A percentile compares a stretch with the other conserved stretches of the same genome.
Evolutionary conservation across 495 filamentous ascomycete genomes (phyloP).

Genomic region (Zalerion maritima): DNA sequence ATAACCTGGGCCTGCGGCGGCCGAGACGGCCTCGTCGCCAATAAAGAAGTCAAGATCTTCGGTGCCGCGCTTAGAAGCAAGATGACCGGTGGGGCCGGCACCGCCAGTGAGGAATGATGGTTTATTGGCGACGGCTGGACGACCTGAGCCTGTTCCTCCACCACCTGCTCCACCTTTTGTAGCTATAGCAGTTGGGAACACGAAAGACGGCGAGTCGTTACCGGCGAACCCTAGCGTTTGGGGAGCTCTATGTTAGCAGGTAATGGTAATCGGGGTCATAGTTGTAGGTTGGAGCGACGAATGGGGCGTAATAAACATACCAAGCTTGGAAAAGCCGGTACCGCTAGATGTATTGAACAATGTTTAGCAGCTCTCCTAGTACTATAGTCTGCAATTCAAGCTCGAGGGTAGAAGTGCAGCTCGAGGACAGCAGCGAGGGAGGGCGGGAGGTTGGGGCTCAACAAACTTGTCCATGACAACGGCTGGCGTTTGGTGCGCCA

Average conservation of each 20-base stretch:
- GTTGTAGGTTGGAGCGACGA: constrained; percentile 6
- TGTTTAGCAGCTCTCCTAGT: constrained; percentile 13
- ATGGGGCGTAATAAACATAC: constrained; percentile 30
- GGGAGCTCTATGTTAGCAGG: constrained; percentile 13
- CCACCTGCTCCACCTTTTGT: constrained; percentile 66
- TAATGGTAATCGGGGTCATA: too few relatives aligned
- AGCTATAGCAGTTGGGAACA: constrained; percentile 96
- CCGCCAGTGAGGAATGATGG: constrained; percentile 90
- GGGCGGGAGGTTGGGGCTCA: constrained; percentile 6
- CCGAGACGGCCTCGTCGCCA: constrained; percentile 84
- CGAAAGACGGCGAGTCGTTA: constrained; percentile 97
- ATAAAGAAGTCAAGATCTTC: constrained; percentile 99
- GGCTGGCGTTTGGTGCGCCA: constrained; percentile 97
- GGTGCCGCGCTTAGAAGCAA: constrained; percentile 85
- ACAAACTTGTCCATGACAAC: constrained; percentile 99
- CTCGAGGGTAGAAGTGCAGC: too few relatives aligned
- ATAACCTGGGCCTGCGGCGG: constrained; percentile 75
- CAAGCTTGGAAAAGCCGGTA: constrained; percentile 96
- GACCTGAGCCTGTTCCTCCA: constrained; percentile 65
- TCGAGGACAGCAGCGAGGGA: constrained; percentile 3
- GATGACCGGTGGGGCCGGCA: constrained; percentile 62
- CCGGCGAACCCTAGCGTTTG: constrained; percentile 72
- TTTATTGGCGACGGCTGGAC: constrained; percentile 83
- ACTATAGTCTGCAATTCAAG: constrained; percentile 10
- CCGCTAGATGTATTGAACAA: constrained; percentile 43